A percentile compares a stretch with the other conserved stretches of the same genome.
Evolutionary conservation across 352 stramenopile species (phyloP).

Genomic region (Globisporangium viniferum): DNA sequence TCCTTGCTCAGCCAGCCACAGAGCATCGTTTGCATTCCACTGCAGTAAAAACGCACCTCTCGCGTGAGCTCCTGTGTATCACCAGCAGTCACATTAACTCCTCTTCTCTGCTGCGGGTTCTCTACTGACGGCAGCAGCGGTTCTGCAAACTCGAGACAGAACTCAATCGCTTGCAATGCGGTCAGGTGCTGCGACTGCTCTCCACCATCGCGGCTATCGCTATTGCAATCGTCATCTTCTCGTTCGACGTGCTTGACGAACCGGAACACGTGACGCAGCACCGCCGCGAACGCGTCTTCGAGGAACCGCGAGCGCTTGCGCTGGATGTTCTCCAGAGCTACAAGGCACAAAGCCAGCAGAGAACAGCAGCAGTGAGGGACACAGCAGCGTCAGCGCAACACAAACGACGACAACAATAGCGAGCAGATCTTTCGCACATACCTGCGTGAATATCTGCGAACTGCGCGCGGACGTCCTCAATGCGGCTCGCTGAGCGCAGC

Average conservation of each 20-base stretch:
- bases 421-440: background rate
- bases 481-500: conserved; percentile 6
- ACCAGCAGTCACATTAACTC: background rate
- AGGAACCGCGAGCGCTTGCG: conserved; percentile 70
- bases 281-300: conserved; percentile 53
- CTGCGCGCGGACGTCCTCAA: conserved; percentile 4
- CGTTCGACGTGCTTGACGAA: background rate
- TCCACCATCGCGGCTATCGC: background rate
- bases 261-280: conserved; percentile 32
- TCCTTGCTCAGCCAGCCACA: too few relatives aligned
- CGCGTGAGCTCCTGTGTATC: background rate
- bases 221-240: background rate
- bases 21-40: background rate
- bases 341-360: background rate
- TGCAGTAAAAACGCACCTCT: background rate
- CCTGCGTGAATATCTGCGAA: conserved; percentile 10
- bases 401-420: background rate
- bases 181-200: conserved; percentile 9
- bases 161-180: conserved; percentile 12
- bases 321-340: conserved; percentile 49
- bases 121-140: conserved; percentile 15
- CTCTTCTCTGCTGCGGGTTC: background rate
- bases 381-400: background rate
- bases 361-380: background rate
- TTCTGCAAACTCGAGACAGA: conserved; percentile 23